Evolutionary conservation across 805 yeast genomes (phyloP).

Genomic region (Lachancea thermotolerans): DNA sequence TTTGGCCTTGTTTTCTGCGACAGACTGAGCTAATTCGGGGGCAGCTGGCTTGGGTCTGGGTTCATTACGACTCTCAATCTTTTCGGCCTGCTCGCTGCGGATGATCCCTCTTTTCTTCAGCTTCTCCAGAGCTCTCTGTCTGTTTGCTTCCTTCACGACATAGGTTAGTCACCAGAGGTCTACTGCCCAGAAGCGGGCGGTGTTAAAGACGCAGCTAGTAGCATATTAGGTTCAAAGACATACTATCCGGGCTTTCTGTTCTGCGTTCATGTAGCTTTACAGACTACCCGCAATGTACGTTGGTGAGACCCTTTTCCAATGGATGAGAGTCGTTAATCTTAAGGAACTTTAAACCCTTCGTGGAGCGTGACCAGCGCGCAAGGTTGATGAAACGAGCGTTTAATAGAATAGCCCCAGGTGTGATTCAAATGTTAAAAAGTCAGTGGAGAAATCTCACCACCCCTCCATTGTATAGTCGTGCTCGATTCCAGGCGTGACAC

Average conservation of each 20-base stretch:
- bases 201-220: not conserved
- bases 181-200: not conserved
- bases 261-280: constrained; percentile 19
- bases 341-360: too few relatives aligned
- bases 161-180: not conserved
- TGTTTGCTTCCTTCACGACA: constrained; percentile 47
- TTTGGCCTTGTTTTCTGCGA: constrained; percentile 47
- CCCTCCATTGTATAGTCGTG: constrained; percentile 99
- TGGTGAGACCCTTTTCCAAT: too few relatives aligned
- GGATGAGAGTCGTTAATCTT: too few relatives aligned
- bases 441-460: constrained; percentile 33
- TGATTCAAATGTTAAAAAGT: not conserved
- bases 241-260: constrained; percentile 32
- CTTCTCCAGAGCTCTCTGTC: constrained; percentile 55
- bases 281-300: too few relatives aligned
- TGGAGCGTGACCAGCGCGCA: too few relatives aligned
- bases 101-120: constrained; percentile 41
- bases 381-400: too few relatives aligned
- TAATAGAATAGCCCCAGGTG: too few relatives aligned
- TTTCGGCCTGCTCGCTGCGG: constrained; percentile 16
- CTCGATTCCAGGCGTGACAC: constrained; percentile 96
- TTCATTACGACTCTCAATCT: constrained; percentile 20
- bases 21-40: constrained; percentile 39
- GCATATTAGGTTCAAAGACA: constrained; percentile 7
- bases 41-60: constrained; percentile 31